A percentile compares a stretch with the other conserved stretches of the same genome.
Evolutionary conservation across 257 asterid genomes (phyloP).

Genomic region (Nicotiana undulata): DNA sequence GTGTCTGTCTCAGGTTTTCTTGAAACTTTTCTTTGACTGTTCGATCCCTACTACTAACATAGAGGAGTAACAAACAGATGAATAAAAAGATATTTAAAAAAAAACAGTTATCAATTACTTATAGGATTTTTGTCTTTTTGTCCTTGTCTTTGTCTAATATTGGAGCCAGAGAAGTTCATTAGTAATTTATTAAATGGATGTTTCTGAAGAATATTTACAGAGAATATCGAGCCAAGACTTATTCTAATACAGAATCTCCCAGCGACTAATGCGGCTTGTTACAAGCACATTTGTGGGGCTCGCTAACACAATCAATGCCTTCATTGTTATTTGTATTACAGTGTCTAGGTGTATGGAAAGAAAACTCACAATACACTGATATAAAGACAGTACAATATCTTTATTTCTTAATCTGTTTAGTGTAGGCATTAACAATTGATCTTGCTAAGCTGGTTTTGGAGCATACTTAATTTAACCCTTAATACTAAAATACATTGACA

Average conservation of each 20-base stretch:
- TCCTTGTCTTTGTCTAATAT: slow-evolving; percentile 27
- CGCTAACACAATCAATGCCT: slow-evolving; percentile 9
- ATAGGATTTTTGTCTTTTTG: slow-evolving; percentile 2
- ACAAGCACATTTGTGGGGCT: slow-evolving; percentile 27
- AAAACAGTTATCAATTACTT: not conserved
- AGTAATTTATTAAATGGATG: slow-evolving; percentile 30
- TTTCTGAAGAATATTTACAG: slow-evolving; percentile 40
- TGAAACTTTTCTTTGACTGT: not conserved
- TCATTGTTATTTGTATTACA: slow-evolving; percentile 7
- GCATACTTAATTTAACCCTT: too few species aligned
- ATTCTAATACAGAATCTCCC: slow-evolving; percentile 5
- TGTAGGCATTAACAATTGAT: too few species aligned
- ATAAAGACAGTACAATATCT: too few species aligned
- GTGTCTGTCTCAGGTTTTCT: not conserved
- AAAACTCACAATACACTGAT: too few species aligned
- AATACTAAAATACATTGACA: too few species aligned
- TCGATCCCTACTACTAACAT: not conserved
- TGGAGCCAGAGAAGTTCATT: slow-evolving; percentile 13
- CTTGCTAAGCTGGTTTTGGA: too few species aligned
- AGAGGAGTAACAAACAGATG: not conserved
- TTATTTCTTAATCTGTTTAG: too few species aligned
- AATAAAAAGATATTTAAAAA: not conserved
- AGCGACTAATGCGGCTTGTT: slow-evolving; percentile 45
- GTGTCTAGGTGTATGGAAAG: not conserved
- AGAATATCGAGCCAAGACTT: slow-evolving; percentile 15